phyloP scores from a whole-genome alignment of 768 basidiomycete species.

The Cubamyces sp. region DNA sequence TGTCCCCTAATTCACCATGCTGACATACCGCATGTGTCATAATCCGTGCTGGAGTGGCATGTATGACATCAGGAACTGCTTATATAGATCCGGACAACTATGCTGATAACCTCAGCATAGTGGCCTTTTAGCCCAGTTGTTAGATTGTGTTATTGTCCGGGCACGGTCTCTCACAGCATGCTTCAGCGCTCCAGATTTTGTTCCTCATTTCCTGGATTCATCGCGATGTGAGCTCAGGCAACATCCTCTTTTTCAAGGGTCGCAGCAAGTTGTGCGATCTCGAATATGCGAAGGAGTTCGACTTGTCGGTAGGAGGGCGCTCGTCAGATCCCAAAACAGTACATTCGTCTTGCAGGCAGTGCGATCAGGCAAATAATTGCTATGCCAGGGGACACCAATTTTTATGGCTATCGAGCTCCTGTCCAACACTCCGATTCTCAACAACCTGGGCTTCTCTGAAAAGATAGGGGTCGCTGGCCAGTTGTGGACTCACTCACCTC shows the following conservation, averaged over 20 bases:
- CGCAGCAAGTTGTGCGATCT: slow-evolving; percentile 4
- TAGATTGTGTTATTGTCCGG: too few relatives aligned
- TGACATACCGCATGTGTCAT: neutral
- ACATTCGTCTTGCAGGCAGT: neutral
- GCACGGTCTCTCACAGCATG: too few relatives aligned
- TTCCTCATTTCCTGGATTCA: slow-evolving; percentile 5
- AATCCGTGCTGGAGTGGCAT: too few relatives aligned
- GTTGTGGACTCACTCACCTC: neutral
- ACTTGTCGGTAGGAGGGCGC: neutral
- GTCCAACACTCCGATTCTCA: neutral
- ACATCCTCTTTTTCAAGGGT: neutral
- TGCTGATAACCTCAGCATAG: too few relatives aligned
- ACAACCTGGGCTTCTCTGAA: neutral
- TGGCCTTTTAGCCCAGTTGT: too few relatives aligned
- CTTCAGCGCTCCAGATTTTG: slow-evolving; percentile 8
- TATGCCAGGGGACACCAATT: neutral
- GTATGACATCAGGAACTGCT: too few relatives aligned
- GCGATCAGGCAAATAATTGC: neutral
- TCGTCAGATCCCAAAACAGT: slow-evolving; percentile 11
- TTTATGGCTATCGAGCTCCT: slow-evolving; percentile 7
- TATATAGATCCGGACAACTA: too few relatives aligned
- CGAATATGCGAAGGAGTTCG: neutral
- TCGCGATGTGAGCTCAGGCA: slow-evolving; percentile 8
- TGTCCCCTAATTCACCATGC: neutral
- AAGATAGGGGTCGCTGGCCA: neutral